A percentile compares a stretch with the other conserved stretches of the same genome.
Evolutionary conservation across 1,139 yeast genomes (phyloP).

Genomic region (Torulaspora pretoriensis): DNA sequence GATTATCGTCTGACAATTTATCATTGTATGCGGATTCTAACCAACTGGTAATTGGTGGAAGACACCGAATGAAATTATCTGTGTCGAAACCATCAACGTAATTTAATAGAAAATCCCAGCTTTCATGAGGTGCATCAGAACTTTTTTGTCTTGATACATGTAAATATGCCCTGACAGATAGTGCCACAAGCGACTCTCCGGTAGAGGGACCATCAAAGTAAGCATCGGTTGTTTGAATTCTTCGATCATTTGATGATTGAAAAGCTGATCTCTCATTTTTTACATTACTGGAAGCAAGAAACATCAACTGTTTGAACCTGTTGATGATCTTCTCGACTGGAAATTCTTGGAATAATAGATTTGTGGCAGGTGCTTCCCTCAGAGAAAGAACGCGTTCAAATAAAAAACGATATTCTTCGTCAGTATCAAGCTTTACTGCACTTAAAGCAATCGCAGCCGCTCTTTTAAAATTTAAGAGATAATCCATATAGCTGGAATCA

Average conservation of each 20-base stretch:
- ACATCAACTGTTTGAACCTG: slow-evolving; percentile 2
- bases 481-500: slow-evolving; percentile 10
- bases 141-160: slow-evolving; percentile 4
- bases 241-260: slow-evolving; percentile 2
- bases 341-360: slow-evolving; percentile 7
- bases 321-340: slow-evolving; percentile 1
- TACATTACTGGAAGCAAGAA: not conserved
- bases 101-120: slow-evolving; percentile 5
- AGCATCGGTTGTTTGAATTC: not conserved
- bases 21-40: not conserved
- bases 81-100: slow-evolving; percentile 8
- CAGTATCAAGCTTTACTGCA: slow-evolving; percentile 1
- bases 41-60: slow-evolving; percentile 7
- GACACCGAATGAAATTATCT: slow-evolving; percentile 4
- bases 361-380: slow-evolving; percentile 2
- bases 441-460: slow-evolving; percentile 3
- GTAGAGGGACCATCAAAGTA: not conserved
- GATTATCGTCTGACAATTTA: not conserved
- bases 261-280: not conserved
- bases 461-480: slow-evolving; percentile 13
- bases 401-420: slow-evolving; percentile 1
- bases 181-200: not conserved
- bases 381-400: slow-evolving; percentile 5
- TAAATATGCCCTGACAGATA: slow-evolving; percentile 8
- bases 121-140: not conserved